A percentile compares a stretch with the other conserved stretches of the same genome.
These are phyloP conservation scores for Trypanosoma platydactyli DNA, from an alignment of 208 protist genomes.

Conservation along the genomic window DNA sequence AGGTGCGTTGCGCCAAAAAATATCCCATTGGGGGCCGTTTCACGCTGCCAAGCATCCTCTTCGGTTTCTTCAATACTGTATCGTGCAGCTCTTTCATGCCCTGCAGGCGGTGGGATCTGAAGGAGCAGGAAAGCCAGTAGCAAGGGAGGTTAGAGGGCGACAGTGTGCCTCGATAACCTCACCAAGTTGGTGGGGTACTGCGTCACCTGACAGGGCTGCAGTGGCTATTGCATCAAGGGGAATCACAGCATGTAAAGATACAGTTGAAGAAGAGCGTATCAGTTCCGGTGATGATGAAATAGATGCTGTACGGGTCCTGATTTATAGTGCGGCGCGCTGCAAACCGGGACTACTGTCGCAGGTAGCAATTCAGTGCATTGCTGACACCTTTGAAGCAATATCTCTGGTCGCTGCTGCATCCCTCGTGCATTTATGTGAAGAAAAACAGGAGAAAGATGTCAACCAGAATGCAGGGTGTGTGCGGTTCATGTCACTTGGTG, in stretches of 20 bases:
- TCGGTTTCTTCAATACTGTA: constrained; percentile 7
- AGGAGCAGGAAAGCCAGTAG: not conserved
- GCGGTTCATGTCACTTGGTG: constrained; percentile 14
- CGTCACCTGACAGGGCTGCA: not conserved
- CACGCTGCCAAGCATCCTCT: constrained; percentile 7
- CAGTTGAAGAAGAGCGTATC: too few relatives aligned
- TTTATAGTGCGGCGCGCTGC: constrained; percentile 8
- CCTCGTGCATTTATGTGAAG: constrained; percentile 2
- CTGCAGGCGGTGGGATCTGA: not conserved
- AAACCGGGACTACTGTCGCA: not conserved
- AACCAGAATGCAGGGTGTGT: not conserved
- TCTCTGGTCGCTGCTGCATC: constrained; percentile 15
- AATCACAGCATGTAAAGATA: not conserved
- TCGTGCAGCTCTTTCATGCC: constrained; percentile 5
- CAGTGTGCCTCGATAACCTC: not conserved
- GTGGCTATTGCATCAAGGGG: constrained; percentile 2
- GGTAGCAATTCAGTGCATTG: not conserved
- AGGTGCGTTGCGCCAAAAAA: constrained; percentile 2
- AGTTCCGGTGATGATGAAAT: not conserved
- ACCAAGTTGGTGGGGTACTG: not conserved
- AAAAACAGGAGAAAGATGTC: not conserved
- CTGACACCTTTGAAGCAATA: constrained; percentile 14
- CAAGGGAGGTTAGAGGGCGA: not conserved
- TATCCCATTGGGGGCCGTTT: not conserved
- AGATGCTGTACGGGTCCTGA: constrained; percentile 1